Evolutionary conservation across 768 basidiomycete genomes (phyloP).

Genomic region (Crucibulum laeve): DNA sequence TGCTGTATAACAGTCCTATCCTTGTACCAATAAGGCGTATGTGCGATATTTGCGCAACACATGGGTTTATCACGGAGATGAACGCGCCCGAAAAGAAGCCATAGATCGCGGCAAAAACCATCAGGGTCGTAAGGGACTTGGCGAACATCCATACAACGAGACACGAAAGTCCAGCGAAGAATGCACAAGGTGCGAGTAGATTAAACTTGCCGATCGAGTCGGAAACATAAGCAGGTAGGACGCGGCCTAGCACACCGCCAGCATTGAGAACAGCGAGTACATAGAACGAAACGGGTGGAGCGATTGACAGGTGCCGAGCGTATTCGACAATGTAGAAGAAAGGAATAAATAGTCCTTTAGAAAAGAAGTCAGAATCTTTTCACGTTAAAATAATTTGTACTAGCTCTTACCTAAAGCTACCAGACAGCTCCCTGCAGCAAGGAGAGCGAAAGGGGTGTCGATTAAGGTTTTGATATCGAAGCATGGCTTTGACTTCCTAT

Average conservation of each 20-base stretch:
- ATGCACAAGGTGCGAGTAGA: slow-evolving; percentile 57
- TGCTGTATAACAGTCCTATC: slow-evolving; percentile 60
- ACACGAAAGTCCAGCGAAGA: slow-evolving; percentile 58
- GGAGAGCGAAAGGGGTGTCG: slow-evolving; percentile 49
- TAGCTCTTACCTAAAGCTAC: slow-evolving; percentile 52
- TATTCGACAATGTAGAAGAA: slow-evolving; percentile 69
- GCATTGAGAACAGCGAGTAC: slow-evolving; percentile 67
- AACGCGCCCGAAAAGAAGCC: slow-evolving; percentile 69
- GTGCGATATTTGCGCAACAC: slow-evolving; percentile 64
- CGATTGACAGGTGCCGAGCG: slow-evolving; percentile 37
- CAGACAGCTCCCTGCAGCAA: slow-evolving; percentile 50
- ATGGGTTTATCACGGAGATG: slow-evolving; percentile 63
- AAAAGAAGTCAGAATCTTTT: background rate
- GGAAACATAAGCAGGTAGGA: slow-evolving; percentile 59
- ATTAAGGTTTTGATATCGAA: slow-evolving; percentile 32
- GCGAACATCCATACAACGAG: slow-evolving; percentile 55
- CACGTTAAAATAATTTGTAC: background rate
- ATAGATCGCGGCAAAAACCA: slow-evolving; percentile 51
- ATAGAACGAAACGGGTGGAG: slow-evolving; percentile 40
- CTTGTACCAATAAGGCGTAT: slow-evolving; percentile 53
- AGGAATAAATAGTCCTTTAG: slow-evolving; percentile 63
- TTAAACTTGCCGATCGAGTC: slow-evolving; percentile 67
- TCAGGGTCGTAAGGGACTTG: slow-evolving; percentile 31
- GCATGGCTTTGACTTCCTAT: slow-evolving; percentile 21
- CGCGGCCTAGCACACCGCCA: slow-evolving; percentile 60